Evolutionary conservation across 228 moss, liverwort and hornwort genomes (phyloP).

Genomic region (Sphagnum fallax): DNA sequence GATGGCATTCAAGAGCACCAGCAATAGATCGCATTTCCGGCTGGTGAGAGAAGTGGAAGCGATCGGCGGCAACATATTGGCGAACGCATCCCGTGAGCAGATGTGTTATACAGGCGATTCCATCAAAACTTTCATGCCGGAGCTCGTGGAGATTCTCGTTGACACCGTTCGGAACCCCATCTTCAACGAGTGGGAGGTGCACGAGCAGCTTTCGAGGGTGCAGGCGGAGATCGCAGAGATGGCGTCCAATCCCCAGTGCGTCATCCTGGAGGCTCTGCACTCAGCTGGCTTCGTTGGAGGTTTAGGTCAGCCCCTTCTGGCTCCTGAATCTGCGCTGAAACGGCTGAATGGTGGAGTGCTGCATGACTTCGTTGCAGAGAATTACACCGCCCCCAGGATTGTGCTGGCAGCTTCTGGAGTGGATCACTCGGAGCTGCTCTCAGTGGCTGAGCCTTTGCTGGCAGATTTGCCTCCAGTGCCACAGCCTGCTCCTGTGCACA

Average conservation of each 20-base stretch:
- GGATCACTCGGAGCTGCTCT: conserved; percentile 79
- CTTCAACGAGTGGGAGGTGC: conserved; percentile 71
- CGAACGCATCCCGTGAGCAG: conserved; percentile 77
- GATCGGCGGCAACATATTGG: conserved; percentile 67
- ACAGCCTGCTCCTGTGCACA: conserved; percentile 21
- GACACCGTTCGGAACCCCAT: conserved; percentile 68
- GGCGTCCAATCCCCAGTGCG: conserved; percentile 65
- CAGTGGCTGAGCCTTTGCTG: conserved; percentile 77
- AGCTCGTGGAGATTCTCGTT: conserved; percentile 82
- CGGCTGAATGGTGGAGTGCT: conserved; percentile 56
- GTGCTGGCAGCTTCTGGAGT: conserved; percentile 78
- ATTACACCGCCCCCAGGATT: conserved; percentile 75
- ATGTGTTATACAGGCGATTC: conserved; percentile 76
- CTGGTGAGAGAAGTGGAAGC: conserved; percentile 82
- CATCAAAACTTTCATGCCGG: conserved; percentile 63
- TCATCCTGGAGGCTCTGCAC: conserved; percentile 72
- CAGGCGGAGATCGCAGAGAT: conserved; percentile 69
- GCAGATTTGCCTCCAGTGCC: conserved; percentile 55
- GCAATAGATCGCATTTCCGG: conserved; percentile 67
- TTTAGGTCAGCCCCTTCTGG: conserved; percentile 61
- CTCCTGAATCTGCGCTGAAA: conserved; percentile 63
- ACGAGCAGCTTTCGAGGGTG: conserved; percentile 52
- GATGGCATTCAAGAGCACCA: conserved; percentile 84
- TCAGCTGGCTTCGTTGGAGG: conserved; percentile 71
- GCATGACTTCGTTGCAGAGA: conserved; percentile 70